Base-by-base conservation (phyloP, 371 early-diverging fungal species). In the Circinella minor region DNA sequence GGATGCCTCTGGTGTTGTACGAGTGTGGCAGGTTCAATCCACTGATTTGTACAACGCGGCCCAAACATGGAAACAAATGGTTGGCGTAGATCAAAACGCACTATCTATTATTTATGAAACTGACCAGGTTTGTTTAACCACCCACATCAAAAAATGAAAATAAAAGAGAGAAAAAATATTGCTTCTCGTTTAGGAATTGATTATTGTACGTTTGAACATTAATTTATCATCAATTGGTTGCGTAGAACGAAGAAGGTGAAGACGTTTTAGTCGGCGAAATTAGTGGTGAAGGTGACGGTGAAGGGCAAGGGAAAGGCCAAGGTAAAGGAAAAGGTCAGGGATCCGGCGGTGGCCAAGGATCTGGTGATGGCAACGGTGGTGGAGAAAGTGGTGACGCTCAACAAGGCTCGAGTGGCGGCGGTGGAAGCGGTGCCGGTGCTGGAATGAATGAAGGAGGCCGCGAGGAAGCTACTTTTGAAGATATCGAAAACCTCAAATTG, bases 21-120 rank as follows among this genome's bases (percentile, higher is more conserved):
- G 90, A 37, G 82, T 93, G 17, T 92, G 90, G 90, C 93, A 93
- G 75, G 84, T 88, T 4, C 81, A 83, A 37, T 74, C 86, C 7
- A 81, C 81, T 3, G 85, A 86, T 9, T 73, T 91, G 13, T 84
- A 85, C 69, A 77, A 76, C 8, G 86, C 92, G 20, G 87, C 90
- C 5, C 80, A 89, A 60, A 88, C 89, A 0, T 93, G 93, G 93
- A 91, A 89, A 69, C 85, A 89, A 62, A 80, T 93, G 76, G 92
- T 91, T 20, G 93, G 93, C 8, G 83, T 92, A 3, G 93, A 92
- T 68, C 81, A 86, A 55, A 83, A 86, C 17, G 81, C 81, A 0
- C 74, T 93, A 17, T 79, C 86, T 4, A 87, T 93, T 27, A 83
- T 91, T 55, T 92, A 91, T 72, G 88, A 88, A 70, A 88, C 87